phyloP scores from a whole-genome alignment of 768 basidiomycete species.

The Erythrobasidium yunnanense region DNA sequence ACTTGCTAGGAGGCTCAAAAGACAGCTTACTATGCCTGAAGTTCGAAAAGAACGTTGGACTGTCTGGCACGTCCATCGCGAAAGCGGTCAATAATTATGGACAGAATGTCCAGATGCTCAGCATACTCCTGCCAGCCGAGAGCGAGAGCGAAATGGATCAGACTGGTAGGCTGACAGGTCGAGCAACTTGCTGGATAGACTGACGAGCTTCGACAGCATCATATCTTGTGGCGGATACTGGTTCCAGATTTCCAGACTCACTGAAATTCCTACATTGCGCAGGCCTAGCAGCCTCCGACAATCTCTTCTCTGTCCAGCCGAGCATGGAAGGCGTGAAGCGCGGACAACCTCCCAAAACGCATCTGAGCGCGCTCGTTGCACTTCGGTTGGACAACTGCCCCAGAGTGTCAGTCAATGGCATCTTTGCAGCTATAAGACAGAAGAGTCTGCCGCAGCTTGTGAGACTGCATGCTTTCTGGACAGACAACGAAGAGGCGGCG shows the following conservation, averaged over 20 bases:
- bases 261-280: constrained; percentile 14
- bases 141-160: constrained; percentile 14
- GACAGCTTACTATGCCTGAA: constrained; percentile 3
- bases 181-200: no score
- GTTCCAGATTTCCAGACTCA: neutral
- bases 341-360: neutral
- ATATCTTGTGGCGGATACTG: constrained; percentile 14
- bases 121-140: constrained; percentile 7
- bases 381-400: constrained; percentile 21
- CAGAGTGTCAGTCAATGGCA: constrained; percentile 2
- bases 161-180: neutral
- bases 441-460: neutral
- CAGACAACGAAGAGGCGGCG: constrained; percentile 7
- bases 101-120: constrained; percentile 13
- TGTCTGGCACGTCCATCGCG: constrained; percentile 1
- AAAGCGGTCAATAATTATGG: constrained; percentile 11
- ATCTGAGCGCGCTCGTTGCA: constrained; percentile 14
- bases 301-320: constrained; percentile 9
- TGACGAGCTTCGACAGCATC: no score
- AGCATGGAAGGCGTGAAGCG: neutral
- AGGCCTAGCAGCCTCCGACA: constrained; percentile 21
- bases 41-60: neutral
- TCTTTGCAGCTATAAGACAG: constrained; percentile 16
- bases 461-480: constrained; percentile 11
- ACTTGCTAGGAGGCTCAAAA: neutral